Percentiles rank a stretch among this genome's conserved stretches.
Evolutionary conservation across 441 rosid species (phyloP).

Genomic region (Aquilaria agallochum): DNA sequence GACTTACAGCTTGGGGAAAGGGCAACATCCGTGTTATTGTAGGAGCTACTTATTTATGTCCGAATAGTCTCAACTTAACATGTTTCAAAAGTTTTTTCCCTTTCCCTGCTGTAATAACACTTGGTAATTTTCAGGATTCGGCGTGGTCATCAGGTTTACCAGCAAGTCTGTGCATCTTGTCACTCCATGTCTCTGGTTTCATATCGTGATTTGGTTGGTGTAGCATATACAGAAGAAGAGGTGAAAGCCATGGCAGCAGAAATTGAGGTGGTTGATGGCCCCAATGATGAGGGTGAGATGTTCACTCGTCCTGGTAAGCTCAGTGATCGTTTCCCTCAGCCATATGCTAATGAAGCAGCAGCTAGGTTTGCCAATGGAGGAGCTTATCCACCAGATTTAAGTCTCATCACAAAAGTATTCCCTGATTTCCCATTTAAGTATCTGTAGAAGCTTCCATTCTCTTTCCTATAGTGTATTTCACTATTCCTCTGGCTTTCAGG

Average conservation of each 20-base stretch:
- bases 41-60: too few species aligned
- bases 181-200: slow-evolving; percentile 98
- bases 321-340: slow-evolving; percentile 95
- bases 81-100: too few species aligned
- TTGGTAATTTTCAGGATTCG: slow-evolving; percentile 61
- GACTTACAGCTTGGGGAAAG: too few species aligned
- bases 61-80: too few species aligned
- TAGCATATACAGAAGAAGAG: slow-evolving; percentile 98
- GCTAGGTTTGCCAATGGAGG: slow-evolving; percentile 99
- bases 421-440: slow-evolving; percentile 3
- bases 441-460: slow-evolving; percentile 11
- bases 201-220: slow-evolving; percentile 97
- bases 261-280: slow-evolving; percentile 98
- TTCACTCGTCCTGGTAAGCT: slow-evolving; percentile 98
- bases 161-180: slow-evolving; percentile 98
- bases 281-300: slow-evolving; percentile 99
- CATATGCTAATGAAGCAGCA: slow-evolving; percentile 89
- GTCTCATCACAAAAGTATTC: slow-evolving; percentile 94
- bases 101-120: too few species aligned
- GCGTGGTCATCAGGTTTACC: slow-evolving; percentile 99
- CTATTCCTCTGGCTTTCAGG: slow-evolving; percentile 42
- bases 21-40: too few species aligned
- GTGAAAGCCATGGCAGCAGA: slow-evolving; percentile 99
- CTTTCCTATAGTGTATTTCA: slow-evolving; percentile 7
- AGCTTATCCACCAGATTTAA: slow-evolving; percentile 99